Percentiles rank a stretch among this genome's conserved stretches.
Conservation (phyloP, 768 basidiomycete species). For the Termitomyces bulborhizus region DNA sequence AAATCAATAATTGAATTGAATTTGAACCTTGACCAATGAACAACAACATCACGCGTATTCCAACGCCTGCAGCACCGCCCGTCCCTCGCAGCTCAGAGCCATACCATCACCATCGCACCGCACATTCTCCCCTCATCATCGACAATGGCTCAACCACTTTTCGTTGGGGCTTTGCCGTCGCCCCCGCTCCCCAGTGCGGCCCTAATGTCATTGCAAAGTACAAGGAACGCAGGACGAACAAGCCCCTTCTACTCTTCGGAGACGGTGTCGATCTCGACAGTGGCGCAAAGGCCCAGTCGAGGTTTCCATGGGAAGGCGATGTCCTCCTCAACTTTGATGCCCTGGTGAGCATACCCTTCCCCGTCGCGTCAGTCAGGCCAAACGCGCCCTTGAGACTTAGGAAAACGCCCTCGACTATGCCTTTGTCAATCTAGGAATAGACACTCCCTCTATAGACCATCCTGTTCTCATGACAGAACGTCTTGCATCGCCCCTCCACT, state of each 20-base stretch:
- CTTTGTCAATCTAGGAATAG: constrained; percentile 82
- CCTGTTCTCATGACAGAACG: constrained; percentile 94
- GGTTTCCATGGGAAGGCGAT: constrained; percentile 92
- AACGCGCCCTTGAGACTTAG: constrained; percentile 41
- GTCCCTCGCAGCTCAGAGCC: constrained; percentile 27
- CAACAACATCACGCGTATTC: constrained; percentile 13
- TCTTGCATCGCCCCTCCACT: constrained; percentile 82
- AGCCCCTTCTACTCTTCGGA: constrained; percentile 81
- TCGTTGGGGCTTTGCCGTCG: constrained; percentile 78
- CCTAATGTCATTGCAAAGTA: constrained; percentile 79
- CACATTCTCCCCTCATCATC: constrained; percentile 66
- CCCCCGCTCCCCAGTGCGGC: constrained; percentile 47
- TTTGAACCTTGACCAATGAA: not conserved
- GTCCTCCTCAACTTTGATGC: constrained; percentile 88
- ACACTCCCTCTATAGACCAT: constrained; percentile 69
- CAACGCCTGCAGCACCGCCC: constrained; percentile 11
- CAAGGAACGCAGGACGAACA: constrained; percentile 83
- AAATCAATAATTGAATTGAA: not conserved
- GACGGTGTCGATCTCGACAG: constrained; percentile 84
- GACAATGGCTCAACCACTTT: constrained; percentile 85
- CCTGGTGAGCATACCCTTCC: constrained; percentile 54
- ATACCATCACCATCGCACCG: constrained; percentile 45
- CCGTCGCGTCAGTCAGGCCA: constrained; percentile 1
- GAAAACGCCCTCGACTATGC: constrained; percentile 93
- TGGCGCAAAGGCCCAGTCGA: constrained; percentile 70